A percentile compares a stretch with the other conserved stretches of the same genome.
phyloP scores from a whole-genome alignment of 2,329 filamentous ascomycete species.

The Pseudocercospora crystallina region DNA sequence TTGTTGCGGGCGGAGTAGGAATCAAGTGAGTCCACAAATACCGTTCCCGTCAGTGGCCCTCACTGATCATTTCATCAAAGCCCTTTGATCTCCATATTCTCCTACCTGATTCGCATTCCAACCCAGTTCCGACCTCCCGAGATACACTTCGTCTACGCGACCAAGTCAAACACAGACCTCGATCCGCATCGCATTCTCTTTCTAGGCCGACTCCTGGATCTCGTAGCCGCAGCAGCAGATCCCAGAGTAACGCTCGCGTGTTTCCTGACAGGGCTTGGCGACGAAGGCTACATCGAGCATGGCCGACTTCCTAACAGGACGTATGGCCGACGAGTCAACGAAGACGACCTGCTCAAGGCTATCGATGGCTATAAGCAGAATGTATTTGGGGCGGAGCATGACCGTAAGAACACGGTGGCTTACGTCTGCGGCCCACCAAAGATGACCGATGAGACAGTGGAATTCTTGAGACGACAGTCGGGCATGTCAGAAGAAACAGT shows the following conservation, averaged over 20 bases:
- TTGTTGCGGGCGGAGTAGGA: slow-evolving; percentile 79
- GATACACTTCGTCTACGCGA: slow-evolving; percentile 66
- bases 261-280: slow-evolving; percentile 32
- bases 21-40: slow-evolving; percentile 60
- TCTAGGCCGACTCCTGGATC: slow-evolving; percentile 44
- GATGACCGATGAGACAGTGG: slow-evolving; percentile 51
- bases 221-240: slow-evolving; percentile 24
- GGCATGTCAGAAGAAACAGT: slow-evolving; percentile 42
- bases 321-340: slow-evolving; percentile 31
- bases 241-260: slow-evolving; percentile 30
- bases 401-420: slow-evolving; percentile 41
- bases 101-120: slow-evolving; percentile 47
- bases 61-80: slow-evolving; percentile 36
- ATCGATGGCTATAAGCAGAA: slow-evolving; percentile 31
- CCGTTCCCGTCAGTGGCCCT: too few relatives aligned
- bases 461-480: slow-evolving; percentile 38
- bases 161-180: slow-evolving; percentile 40
- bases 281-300: slow-evolving; percentile 29
- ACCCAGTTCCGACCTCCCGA: slow-evolving; percentile 34
- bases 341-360: slow-evolving; percentile 40
- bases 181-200: slow-evolving; percentile 46
- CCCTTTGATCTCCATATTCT: slow-evolving; percentile 72
- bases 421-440: slow-evolving; percentile 51
- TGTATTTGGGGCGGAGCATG: slow-evolving; percentile 31
- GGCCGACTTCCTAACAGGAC: slow-evolving; percentile 33